phyloP scores from a whole-genome alignment of 306 rosid species.

The Medicago lupulina region DNA sequence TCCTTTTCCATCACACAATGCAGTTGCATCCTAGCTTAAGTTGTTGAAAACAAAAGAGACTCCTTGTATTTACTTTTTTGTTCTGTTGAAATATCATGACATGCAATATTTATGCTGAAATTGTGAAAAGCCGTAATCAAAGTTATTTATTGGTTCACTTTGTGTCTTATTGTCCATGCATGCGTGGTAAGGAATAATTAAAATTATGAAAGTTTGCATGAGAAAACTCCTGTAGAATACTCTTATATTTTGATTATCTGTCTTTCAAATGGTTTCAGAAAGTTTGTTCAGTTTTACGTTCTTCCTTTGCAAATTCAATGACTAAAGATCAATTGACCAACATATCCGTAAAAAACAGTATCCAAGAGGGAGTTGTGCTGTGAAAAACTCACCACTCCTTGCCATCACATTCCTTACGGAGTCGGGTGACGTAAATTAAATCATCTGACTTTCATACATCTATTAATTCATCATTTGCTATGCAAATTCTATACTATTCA shows the following conservation, averaged over 20 bases:
- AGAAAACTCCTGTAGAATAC: conserved; percentile 19
- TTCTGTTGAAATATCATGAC: conserved; percentile 14
- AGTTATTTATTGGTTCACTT: conserved; percentile 18
- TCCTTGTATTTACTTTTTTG: conserved; percentile 14
- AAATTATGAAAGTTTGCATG: conserved; percentile 3
- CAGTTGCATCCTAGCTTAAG: conserved; percentile 26
- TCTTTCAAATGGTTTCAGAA: conserved; percentile 27
- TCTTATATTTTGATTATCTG: conserved; percentile 23
- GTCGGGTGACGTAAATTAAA: neutral
- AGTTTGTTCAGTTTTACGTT: neutral
- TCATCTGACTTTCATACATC: neutral
- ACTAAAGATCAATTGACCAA: conserved; percentile 24
- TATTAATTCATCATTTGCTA: conserved; percentile 24
- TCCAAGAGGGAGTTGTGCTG: conserved; percentile 32
- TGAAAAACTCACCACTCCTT: conserved; percentile 15
- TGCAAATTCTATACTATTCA: neutral
- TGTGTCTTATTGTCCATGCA: conserved; percentile 10
- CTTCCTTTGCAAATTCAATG: neutral
- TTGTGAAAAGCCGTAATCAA: neutral
- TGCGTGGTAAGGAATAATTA: neutral
- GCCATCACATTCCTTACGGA: conserved; percentile 12
- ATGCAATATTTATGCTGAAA: conserved; percentile 35
- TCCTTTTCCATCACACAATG: conserved; percentile 18
- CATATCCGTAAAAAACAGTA: neutral
- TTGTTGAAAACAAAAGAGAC: conserved; percentile 25